Evolutionary conservation across 148 eudicot genomes (phyloP).

Genomic region (Amaranthus cruentus): DNA sequence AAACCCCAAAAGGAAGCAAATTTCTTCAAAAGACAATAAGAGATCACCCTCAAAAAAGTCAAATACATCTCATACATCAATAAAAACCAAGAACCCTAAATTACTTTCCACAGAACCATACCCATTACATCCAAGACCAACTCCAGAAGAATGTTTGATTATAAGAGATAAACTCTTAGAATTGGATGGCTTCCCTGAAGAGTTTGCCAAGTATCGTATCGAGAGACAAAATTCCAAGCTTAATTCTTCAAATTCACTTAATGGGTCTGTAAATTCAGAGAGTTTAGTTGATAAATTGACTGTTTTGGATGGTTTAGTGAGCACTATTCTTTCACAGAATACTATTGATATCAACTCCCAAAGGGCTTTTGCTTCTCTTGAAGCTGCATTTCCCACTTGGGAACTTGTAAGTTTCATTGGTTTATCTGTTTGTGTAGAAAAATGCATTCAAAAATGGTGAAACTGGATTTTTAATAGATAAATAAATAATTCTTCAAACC

Average conservation of each 20-base stretch:
- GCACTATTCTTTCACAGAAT: slow-evolving; percentile 64
- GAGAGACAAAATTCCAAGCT: slow-evolving; percentile 29
- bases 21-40: slow-evolving; percentile 6
- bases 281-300: slow-evolving; percentile 33
- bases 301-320: slow-evolving; percentile 76
- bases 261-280: slow-evolving; percentile 27
- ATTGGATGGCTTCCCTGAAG: slow-evolving; percentile 70
- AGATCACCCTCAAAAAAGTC: slow-evolving; percentile 16
- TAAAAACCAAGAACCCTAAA: slow-evolving; percentile 12
- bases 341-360: slow-evolving; percentile 73
- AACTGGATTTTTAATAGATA: too few relatives aligned
- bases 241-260: slow-evolving; percentile 13
- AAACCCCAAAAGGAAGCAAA: slow-evolving; percentile 43
- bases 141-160: slow-evolving; percentile 60
- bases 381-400: slow-evolving; percentile 70
- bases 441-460: too few relatives aligned
- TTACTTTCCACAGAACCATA: slow-evolving; percentile 33
- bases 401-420: slow-evolving; percentile 38
- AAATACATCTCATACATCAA: not conserved
- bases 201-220: slow-evolving; percentile 58
- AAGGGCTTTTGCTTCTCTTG: slow-evolving; percentile 72
- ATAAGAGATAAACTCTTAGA: slow-evolving; percentile 55
- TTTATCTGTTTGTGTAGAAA: not conserved
- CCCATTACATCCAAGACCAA: slow-evolving; percentile 51
- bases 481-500: too few relatives aligned